Evolutionary conservation across 2,329 filamentous ascomycete species (phyloP), one percentile per base, ranked within the genome.

Genomic region (Gyromitra esculenta): DNA sequence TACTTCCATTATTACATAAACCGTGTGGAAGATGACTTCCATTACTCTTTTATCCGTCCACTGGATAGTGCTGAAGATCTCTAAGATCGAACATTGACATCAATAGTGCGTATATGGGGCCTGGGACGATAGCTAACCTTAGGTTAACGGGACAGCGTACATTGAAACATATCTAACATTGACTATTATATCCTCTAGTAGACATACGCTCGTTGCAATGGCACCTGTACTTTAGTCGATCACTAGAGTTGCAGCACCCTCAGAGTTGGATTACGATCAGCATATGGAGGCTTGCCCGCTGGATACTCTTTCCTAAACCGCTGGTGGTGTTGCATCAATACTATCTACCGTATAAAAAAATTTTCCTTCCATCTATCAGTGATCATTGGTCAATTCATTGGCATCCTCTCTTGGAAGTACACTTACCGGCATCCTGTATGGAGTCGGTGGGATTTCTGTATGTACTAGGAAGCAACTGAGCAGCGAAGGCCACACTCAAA

Each of bases 351-450:
- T 31, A 31, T 31, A 31, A 31, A 31, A 31, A 31, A 31, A 31
- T 4, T 4, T 31, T 31, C 25, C 2, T 31, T 31, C 25, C 25
- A 9, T 63, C 31, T 41, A 59, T 69, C 54, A 52, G 56, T 41
- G n/a, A n/a, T 5, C 6, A n/a, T 52, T 7, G 9, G 37, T 8
- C 50, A 72, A 72, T 65, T 31, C 18, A 9, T 21, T 52, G 18
- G 7, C 11, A n/a, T 25, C 50, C 11, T 5, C 13, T 15, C 43
- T 25, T 9, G 2, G 3, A 18, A 15, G 15, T 52, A 52, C 5
- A 66, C 25, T 50, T 67, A 67, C 62, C 70, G 41, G 62, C 62
- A 35, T 52, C 52, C 63, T 67, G 59, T 35, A 72, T 56, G 11
- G 59, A 54, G 64, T 72, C 68, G 57, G 45, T 62, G 3, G 54